A percentile compares a stretch with the other conserved stretches of the same genome.
phyloP scores from a whole-genome alignment of 768 basidiomycete genomes.

The Calocybe gangraenosa region DNA sequence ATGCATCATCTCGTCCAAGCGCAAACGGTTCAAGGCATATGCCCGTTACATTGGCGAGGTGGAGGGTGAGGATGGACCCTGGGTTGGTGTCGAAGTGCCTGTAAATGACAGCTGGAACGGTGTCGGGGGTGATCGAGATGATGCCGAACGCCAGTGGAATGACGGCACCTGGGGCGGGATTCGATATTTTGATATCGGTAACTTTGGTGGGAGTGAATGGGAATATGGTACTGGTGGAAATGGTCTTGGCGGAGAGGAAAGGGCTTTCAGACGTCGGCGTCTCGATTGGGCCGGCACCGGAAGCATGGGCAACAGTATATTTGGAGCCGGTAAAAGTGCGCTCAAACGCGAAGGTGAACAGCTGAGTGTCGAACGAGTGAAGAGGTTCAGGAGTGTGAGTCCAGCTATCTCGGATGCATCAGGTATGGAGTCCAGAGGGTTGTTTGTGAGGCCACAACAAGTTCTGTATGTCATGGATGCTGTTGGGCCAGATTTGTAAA shows the following conservation, averaged over 20 bases:
- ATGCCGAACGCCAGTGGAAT: slow-evolving; percentile 74
- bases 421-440: slow-evolving; percentile 57
- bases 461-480: slow-evolving; percentile 87
- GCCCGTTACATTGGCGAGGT: slow-evolving; percentile 89
- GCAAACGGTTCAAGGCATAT: slow-evolving; percentile 80
- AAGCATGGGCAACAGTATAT: slow-evolving; percentile 19
- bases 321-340: slow-evolving; percentile 24
- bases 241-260: slow-evolving; percentile 31
- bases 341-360: slow-evolving; percentile 41
- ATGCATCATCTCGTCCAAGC: slow-evolving; percentile 82
- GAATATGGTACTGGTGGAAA: slow-evolving; percentile 42
- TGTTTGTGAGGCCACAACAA: slow-evolving; percentile 84
- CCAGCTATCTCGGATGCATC: slow-evolving; percentile 57
- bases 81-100: slow-evolving; percentile 91
- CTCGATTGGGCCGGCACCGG: slow-evolving; percentile 30
- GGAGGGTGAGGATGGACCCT: slow-evolving; percentile 73
- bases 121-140: slow-evolving; percentile 17
- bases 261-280: slow-evolving; percentile 42
- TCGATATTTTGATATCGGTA: slow-evolving; percentile 77
- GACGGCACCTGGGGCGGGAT: slow-evolving; percentile 82
- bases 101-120: slow-evolving; percentile 35
- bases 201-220: slow-evolving; percentile 47
- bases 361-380: slow-evolving; percentile 53
- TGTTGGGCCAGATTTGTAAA: slow-evolving; percentile 59
- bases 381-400: slow-evolving; percentile 66